These are phyloP conservation scores for Flaveria linearis DNA, from an alignment of 129 eudicot genomes.

Conservation along the genomic window DNA sequence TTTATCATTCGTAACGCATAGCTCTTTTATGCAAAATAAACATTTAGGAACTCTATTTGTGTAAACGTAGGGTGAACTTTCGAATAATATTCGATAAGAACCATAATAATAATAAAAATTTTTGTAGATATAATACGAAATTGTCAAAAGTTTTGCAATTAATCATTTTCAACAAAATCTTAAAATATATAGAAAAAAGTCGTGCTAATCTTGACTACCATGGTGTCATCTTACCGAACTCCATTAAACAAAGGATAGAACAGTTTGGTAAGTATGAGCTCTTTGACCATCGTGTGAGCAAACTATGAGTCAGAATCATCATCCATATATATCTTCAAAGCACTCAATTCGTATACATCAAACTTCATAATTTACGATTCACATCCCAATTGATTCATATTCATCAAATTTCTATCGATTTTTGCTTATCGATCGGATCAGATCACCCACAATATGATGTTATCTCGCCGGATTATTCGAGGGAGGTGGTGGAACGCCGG, in stretches of 20 bases:
- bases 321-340: background rate
- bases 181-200: background rate
- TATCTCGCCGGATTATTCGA: constrained; percentile 55
- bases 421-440: background rate
- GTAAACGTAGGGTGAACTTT: no score
- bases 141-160: background rate
- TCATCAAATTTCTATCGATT: background rate
- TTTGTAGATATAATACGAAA: no score
- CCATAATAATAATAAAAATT: no score
- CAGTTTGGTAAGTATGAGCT: constrained; percentile 21
- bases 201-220: background rate
- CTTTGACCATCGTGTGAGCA: constrained; percentile 16
- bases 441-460: constrained; percentile 34
- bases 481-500: constrained; percentile 33
- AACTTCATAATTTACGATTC: constrained; percentile 1
- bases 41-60: no score
- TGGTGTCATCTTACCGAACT: background rate
- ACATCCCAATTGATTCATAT: background rate
- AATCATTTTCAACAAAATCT: background rate
- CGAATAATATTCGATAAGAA: no score
- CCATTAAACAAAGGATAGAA: background rate
- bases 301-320: constrained; percentile 15
- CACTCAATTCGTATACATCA: background rate
- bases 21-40: no score
- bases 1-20: no score